These are phyloP conservation scores for Rutstroemia sp. DNA, from an alignment of 2,329 filamentous ascomycete genomes.

Conservation along the genomic window DNA sequence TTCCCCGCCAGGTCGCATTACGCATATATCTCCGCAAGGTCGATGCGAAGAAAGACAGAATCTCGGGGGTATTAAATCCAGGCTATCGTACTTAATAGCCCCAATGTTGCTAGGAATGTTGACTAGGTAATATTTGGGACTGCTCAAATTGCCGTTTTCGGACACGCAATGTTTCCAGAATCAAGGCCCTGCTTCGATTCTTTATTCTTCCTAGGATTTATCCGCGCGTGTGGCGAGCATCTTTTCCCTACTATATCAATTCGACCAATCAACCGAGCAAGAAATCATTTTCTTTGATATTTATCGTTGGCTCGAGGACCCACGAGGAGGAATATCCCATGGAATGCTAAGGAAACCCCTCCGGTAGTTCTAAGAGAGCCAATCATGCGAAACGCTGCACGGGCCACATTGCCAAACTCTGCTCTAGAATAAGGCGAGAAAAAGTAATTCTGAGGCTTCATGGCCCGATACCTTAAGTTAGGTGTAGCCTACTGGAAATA, in stretches of 20 bases:
- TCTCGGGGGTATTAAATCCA: background rate
- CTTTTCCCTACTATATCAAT: background rate
- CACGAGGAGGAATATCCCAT: background rate
- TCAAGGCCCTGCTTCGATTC: background rate
- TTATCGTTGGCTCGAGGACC: background rate
- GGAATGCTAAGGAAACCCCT: background rate
- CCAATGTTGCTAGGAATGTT: constrained; percentile 6
- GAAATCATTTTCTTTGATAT: background rate
- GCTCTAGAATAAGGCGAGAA: too few species aligned
- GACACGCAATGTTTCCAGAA: background rate
- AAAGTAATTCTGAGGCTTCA: too few species aligned
- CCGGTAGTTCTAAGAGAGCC: too few species aligned
- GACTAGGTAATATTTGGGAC: background rate
- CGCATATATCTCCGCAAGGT: too few species aligned
- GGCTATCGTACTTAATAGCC: background rate
- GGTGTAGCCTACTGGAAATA: too few species aligned
- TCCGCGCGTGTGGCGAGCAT: background rate
- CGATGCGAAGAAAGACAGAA: too few species aligned
- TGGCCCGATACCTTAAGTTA: too few species aligned
- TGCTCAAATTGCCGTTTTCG: background rate
- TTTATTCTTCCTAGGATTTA: background rate
- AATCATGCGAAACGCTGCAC: too few species aligned
- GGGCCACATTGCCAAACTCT: too few species aligned
- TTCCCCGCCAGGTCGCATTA: too few species aligned
- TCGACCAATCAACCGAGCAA: background rate